phyloP scores from a whole-genome alignment of 2,329 filamentous ascomycete species.

The Ophiostoma sp. region DNA sequence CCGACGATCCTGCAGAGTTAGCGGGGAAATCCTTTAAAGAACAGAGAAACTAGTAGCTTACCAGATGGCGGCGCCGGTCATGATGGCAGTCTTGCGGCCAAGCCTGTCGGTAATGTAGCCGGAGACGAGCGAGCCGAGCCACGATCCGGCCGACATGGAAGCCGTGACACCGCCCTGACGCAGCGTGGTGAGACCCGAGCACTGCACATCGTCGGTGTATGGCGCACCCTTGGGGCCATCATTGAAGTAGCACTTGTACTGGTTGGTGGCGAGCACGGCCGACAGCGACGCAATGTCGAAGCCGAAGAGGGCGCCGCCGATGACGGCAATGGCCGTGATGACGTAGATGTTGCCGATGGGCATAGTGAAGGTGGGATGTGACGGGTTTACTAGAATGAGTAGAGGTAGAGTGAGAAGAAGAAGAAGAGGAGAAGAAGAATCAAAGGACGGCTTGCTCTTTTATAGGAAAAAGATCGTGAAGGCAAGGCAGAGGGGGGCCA shows the following conservation, averaged over 20 bases:
- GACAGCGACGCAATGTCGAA: constrained; percentile 46
- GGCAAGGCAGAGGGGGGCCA: background rate
- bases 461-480: background rate
- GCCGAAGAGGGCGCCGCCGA: constrained; percentile 40
- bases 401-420: background rate
- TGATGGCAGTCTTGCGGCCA: constrained; percentile 46
- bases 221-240: constrained; percentile 33
- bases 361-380: background rate
- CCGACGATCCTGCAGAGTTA: constrained; percentile 38
- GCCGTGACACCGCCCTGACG: constrained; percentile 61
- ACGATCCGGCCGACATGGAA: constrained; percentile 66
- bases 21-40: background rate
- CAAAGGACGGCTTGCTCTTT: background rate
- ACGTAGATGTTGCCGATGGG: constrained; percentile 39
- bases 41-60: constrained; percentile 32
- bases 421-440: background rate
- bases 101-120: constrained; percentile 54
- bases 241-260: constrained; percentile 43
- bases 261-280: constrained; percentile 39
- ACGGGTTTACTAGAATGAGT: no score
- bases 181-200: constrained; percentile 22
- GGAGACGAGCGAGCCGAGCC: constrained; percentile 57
- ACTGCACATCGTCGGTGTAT: constrained; percentile 17
- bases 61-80: constrained; percentile 48
- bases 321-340: constrained; percentile 42